Conservation (phyloP, 306 rosid genomes). For the Pterocarpus macrocarpus region DNA sequence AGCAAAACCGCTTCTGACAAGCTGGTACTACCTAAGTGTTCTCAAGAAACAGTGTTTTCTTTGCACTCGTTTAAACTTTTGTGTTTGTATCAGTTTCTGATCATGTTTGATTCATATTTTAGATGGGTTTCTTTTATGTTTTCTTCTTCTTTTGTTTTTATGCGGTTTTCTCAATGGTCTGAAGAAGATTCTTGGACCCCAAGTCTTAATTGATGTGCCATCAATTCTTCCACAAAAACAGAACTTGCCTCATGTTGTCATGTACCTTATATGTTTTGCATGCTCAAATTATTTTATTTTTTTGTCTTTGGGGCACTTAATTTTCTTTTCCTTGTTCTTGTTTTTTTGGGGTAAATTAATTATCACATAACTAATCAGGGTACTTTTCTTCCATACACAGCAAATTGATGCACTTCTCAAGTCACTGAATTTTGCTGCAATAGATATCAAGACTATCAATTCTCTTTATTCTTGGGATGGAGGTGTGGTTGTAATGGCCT, state of each 20-base stretch:
- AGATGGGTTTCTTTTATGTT: not conserved
- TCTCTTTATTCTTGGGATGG: constrained; percentile 71
- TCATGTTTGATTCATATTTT: not conserved
- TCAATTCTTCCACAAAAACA: not conserved
- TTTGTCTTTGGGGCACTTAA: not conserved
- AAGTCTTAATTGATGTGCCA: not conserved
- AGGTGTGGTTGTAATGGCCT: constrained; percentile 73
- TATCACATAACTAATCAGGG: not conserved
- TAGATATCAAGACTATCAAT: constrained; percentile 73
- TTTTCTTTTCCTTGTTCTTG: not conserved
- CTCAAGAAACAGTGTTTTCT: not conserved
- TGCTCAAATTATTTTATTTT: too few species aligned
- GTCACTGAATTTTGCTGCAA: constrained; percentile 64
- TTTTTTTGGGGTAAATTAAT: not conserved
- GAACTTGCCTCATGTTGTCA: not conserved
- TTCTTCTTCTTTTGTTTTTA: too few species aligned
- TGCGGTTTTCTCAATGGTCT: not conserved
- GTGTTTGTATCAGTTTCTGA: not conserved
- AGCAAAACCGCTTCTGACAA: constrained; percentile 59
- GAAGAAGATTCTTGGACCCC: not conserved
- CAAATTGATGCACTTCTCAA: constrained; percentile 64
- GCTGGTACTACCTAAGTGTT: constrained; percentile 50
- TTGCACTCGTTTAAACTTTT: not conserved
- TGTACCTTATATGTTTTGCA: not conserved
- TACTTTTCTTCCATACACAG: constrained; percentile 47